These are phyloP conservation scores for Picochlorum costavermella DNA, from an alignment of 139 green algal genomes.

Conservation along the genomic window DNA sequence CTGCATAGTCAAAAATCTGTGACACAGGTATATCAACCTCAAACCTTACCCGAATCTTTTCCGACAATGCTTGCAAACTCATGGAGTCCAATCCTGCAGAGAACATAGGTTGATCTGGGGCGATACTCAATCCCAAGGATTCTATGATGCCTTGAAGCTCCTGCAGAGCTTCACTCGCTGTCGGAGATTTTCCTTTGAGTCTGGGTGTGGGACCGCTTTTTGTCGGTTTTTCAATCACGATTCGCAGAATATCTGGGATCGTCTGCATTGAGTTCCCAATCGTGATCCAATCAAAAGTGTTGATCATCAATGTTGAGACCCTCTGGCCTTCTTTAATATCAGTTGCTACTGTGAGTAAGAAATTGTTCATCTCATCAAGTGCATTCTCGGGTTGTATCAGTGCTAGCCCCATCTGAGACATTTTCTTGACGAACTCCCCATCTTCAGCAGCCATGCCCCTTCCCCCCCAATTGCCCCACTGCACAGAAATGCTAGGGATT, in stretches of 20 bases:
- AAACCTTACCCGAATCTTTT: constrained; percentile 10
- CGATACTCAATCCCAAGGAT: background rate
- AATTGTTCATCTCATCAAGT: constrained; percentile 28
- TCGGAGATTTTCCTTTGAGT: background rate
- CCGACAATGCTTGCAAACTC: background rate
- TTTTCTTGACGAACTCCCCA: constrained; percentile 21
- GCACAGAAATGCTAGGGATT: constrained; percentile 13
- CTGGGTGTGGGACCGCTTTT: background rate
- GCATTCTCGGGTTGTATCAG: constrained; percentile 45
- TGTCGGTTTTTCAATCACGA: constrained; percentile 6
- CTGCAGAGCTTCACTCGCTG: background rate
- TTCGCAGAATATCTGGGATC: constrained; percentile 15
- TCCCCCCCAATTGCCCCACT: constrained; percentile 47
- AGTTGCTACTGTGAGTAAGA: constrained; percentile 9
- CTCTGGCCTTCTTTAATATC: background rate
- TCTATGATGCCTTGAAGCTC: constrained; percentile 3
- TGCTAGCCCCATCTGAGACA: constrained; percentile 60
- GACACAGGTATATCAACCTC: background rate
- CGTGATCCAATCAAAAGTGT: constrained; percentile 14
- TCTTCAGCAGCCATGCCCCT: constrained; percentile 34
- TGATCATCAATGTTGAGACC: constrained; percentile 1
- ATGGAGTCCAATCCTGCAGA: constrained; percentile 4
- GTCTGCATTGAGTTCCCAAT: background rate
- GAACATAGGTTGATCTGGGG: constrained; percentile 8
- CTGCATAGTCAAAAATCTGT: too few species aligned